Conservation (phyloP, 2,329 filamentous ascomycete genomes). For the Claviceps monticola region DNA sequence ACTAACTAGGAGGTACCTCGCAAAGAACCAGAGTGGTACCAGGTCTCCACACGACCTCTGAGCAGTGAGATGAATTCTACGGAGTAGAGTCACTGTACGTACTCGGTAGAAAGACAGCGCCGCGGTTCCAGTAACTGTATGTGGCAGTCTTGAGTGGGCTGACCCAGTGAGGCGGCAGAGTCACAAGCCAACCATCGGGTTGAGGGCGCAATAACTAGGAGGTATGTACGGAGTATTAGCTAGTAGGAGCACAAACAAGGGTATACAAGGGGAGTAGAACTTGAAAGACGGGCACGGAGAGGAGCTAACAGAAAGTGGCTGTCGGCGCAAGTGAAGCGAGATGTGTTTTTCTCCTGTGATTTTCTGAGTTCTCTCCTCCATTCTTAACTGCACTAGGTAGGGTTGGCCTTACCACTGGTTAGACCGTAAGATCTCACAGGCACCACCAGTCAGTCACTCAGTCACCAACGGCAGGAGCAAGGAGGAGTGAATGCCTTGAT, state of each 20-base stretch:
- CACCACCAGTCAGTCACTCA: no score
- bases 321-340: neutral
- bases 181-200: neutral
- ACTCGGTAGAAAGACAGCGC: no score
- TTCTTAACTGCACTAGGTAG: no score
- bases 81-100: neutral
- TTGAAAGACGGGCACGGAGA: neutral
- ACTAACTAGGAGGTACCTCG: no score
- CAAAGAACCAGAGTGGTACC: no score
- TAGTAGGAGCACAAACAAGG: neutral
- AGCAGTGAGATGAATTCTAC: neutral
- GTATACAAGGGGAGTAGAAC: neutral
- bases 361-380: no score
- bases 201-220: neutral
- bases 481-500: neutral
- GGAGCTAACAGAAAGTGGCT: neutral
- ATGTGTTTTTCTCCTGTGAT: neutral
- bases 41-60: conserved; percentile 3
- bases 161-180: neutral
- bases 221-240: no score
- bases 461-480: neutral
- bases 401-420: no score
- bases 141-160: neutral
- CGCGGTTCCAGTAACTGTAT: neutral
- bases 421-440: no score